Evolutionary conservation across 2,329 filamentous ascomycete species (phyloP).

Genomic region (Chlorencoelia australis): DNA sequence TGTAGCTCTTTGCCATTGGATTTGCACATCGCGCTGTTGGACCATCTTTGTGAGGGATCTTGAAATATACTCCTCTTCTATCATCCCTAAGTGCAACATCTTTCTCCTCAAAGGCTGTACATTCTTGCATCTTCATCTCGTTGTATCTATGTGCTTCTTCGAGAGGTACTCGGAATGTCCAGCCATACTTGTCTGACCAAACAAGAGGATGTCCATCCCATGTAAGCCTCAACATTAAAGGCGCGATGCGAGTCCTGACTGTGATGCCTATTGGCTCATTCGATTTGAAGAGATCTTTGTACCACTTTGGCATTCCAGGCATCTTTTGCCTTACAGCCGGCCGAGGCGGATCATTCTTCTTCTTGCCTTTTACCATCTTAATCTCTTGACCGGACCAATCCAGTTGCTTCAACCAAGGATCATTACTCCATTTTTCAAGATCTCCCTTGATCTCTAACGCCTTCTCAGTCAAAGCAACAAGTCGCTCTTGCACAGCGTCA

Average conservation of each 20-base stretch:
- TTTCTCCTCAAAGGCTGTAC: slow-evolving; percentile 68
- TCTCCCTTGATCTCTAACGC: slow-evolving; percentile 66
- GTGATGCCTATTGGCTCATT: slow-evolving; percentile 64
- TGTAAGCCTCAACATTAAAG: slow-evolving; percentile 68
- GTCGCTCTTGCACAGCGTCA: slow-evolving; percentile 64
- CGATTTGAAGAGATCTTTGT: slow-evolving; percentile 78
- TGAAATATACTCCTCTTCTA: slow-evolving; percentile 62
- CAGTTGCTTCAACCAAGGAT: slow-evolving; percentile 87
- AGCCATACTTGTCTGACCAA: slow-evolving; percentile 90
- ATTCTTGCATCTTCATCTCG: slow-evolving; percentile 60
- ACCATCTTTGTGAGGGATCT: slow-evolving; percentile 93
- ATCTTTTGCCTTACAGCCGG: slow-evolving; percentile 80
- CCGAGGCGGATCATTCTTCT: slow-evolving; percentile 68
- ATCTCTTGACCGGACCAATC: slow-evolving; percentile 94
- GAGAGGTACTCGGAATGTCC: slow-evolving; percentile 73
- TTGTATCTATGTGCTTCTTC: slow-evolving; percentile 54
- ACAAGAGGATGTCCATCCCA: slow-evolving; percentile 87
- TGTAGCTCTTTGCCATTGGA: slow-evolving; percentile 84
- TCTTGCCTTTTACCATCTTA: slow-evolving; percentile 84
- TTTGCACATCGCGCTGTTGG: slow-evolving; percentile 74
- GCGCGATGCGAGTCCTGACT: slow-evolving; percentile 79
- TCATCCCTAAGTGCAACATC: slow-evolving; percentile 58
- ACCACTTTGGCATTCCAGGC: slow-evolving; percentile 92
- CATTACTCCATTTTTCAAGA: slow-evolving; percentile 57
- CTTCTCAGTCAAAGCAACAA: slow-evolving; percentile 64